These are phyloP conservation scores for Arthrobotrys pseudoclavata DNA, from an alignment of 2,329 filamentous ascomycete genomes.

Conservation along the genomic window DNA sequence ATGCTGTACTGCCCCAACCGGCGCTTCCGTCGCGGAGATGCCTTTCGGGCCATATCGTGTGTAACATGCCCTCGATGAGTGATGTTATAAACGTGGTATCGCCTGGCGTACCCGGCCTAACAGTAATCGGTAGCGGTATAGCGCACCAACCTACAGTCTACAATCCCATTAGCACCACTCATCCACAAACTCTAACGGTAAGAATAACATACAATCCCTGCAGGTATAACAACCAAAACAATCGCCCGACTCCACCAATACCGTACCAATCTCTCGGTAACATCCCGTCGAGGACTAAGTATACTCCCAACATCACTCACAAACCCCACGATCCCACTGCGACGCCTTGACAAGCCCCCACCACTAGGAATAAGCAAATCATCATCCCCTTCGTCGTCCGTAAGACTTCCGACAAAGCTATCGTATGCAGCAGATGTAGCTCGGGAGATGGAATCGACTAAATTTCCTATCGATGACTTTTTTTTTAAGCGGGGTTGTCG, in stretches of 20 bases:
- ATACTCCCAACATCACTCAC: conserved; percentile 66
- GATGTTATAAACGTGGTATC: conserved; percentile 22
- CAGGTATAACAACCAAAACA: conserved; percentile 74
- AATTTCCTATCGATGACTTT: conserved; percentile 49
- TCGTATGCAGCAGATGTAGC: conserved; percentile 56
- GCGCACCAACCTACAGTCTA: conserved; percentile 51
- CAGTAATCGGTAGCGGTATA: conserved; percentile 65
- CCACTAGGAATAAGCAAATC: conserved; percentile 30
- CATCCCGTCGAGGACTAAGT: conserved; percentile 73
- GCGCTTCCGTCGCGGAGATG: conserved; percentile 35
- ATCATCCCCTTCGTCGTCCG: conserved; percentile 34
- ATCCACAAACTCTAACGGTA: neutral
- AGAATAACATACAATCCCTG: conserved; percentile 70
- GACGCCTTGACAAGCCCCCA: neutral
- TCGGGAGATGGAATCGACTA: conserved; percentile 50
- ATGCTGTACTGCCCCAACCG: conserved; percentile 53
- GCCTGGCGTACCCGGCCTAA: conserved; percentile 34
- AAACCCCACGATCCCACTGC: conserved; percentile 48
- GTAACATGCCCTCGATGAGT: conserved; percentile 58
- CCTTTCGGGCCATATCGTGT: conserved; percentile 49
- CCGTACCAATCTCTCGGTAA: conserved; percentile 73
- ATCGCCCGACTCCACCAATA: conserved; percentile 76
- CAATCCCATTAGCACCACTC: conserved; percentile 12
- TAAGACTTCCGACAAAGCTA: conserved; percentile 50
- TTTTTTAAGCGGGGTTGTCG: conserved; percentile 48